Evolutionary conservation across 768 basidiomycete genomes (phyloP).

Genomic region (Mycena polygramma): DNA sequence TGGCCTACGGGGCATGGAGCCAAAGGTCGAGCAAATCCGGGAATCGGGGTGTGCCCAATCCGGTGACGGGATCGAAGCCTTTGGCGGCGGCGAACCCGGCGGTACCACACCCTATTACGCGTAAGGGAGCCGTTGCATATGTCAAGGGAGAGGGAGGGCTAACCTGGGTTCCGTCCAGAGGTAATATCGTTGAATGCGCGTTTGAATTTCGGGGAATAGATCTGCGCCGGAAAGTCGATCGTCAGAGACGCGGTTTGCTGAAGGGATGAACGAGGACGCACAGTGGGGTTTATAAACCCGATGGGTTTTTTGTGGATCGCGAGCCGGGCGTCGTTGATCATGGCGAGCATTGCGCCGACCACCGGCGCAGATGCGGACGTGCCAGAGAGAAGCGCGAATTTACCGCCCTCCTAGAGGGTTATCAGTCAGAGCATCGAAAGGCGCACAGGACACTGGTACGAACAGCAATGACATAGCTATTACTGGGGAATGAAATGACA

Average conservation of each 20-base stretch:
- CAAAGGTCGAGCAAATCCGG: conserved; percentile 49
- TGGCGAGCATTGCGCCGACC: conserved; percentile 60
- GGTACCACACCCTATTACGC: too few species aligned
- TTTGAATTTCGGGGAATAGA: conserved; percentile 58
- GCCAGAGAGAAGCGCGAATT: conserved; percentile 57
- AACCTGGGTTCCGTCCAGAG: conserved; percentile 56
- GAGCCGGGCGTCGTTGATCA: conserved; percentile 68
- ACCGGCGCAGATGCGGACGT: conserved; percentile 65
- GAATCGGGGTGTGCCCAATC: conserved; percentile 63
- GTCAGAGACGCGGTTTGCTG: not conserved
- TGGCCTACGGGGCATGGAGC: conserved; percentile 30
- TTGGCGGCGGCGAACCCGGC: conserved; percentile 6
- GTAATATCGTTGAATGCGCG: conserved; percentile 65
- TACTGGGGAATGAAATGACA: conserved; percentile 39
- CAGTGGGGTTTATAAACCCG: conserved; percentile 63
- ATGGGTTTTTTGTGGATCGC: conserved; percentile 54
- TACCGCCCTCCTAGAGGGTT: conserved; percentile 47
- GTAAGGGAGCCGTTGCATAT: too few species aligned
- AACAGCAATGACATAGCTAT: conserved; percentile 60
- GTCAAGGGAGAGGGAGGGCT: too few species aligned
- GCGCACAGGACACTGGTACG: conserved; percentile 21
- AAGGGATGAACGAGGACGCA: conserved; percentile 15
- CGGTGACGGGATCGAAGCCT: conserved; percentile 64
- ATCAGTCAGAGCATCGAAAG: conserved; percentile 13
- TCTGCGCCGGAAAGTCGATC: conserved; percentile 44